Percentiles rank a stretch among this genome's conserved stretches.
These are phyloP conservation scores for Silene coronaria DNA, from an alignment of 179 eudicot species.

Conservation along the genomic window DNA sequence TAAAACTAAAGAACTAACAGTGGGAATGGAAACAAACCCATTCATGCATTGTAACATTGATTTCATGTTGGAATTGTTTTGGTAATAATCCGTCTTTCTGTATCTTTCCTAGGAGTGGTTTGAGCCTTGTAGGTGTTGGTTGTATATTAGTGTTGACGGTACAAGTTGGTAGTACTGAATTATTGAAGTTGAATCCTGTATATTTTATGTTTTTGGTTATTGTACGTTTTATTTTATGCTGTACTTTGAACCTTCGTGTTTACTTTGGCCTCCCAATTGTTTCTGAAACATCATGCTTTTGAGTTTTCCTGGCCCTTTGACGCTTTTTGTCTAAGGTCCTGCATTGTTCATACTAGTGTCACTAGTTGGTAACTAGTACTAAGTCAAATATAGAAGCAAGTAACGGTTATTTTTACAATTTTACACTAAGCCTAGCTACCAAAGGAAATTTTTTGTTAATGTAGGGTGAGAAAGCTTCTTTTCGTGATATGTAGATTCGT, in stretches of 20 bases:
- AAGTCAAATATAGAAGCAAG: background rate
- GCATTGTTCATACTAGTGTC: background rate
- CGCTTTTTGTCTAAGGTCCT: background rate
- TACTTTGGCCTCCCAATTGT: background rate
- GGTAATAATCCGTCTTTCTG: background rate
- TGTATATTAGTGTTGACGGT: background rate
- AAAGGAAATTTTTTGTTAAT: background rate
- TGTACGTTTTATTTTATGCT: no score
- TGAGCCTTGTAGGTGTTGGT: background rate
- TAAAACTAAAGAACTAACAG: no score
- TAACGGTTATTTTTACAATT: background rate
- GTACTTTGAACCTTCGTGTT: no score
- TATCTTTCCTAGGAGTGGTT: background rate
- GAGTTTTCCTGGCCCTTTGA: background rate
- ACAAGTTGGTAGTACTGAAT: background rate
- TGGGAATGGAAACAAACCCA: no score
- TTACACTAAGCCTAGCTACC: background rate
- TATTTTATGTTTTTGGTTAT: background rate
- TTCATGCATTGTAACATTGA: no score
- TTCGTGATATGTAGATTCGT: constrained; percentile 4
- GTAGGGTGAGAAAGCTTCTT: background rate
- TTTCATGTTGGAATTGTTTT: background rate
- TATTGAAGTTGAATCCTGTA: background rate
- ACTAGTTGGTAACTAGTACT: background rate
- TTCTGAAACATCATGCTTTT: background rate